Base-by-base conservation (phyloP, 805 yeast species). In the Debaryomyces hansenii region DNA sequence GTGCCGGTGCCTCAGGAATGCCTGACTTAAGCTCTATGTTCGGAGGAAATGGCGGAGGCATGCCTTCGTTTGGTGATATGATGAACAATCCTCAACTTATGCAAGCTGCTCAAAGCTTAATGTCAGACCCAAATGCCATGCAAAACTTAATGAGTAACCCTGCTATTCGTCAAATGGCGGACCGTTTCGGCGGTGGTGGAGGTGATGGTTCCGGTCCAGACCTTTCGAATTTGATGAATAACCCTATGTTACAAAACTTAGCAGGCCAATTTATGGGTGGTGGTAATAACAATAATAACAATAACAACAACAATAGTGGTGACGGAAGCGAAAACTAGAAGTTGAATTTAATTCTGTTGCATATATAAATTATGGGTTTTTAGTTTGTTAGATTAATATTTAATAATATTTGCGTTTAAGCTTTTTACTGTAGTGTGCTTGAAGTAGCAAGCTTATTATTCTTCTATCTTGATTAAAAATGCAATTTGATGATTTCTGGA, bases 41-140 rank as follows among this genome's bases (percentile, higher is more conserved):
- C 51, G 89, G 88, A 34, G 73, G 72, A 41, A 82, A 80, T 45
- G 79, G 80, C 31, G 92, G 91, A 37, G 91, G 90, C 18, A 79
- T 83, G 74, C 84, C 89, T 55, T 77, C 80, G 53, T 72, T 90
- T 46, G 74, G 82, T 40, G 80, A 83, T 27, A 66, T 91, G 71
- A 77, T 91, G 84, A 83, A 79, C 67, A 90, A 91, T 68, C 99
- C 99, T n/a, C 92, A 85, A 67, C 67, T 92, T 50, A 85, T 85
- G 85, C 87, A 85, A 66, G 90, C 90, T 64, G 96, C 96, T 37
- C 91, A 87, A 67, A 79, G 80, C 60, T 75, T 90, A 82, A 88
- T 90, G 96, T 80, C 82, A 44, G 83, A 90, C 63, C 97, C 97
- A 32, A 77, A 72, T 31, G 89, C 94, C 40, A 69, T 90, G 75